These are phyloP conservation scores for Gonapodya prolifera DNA, from an alignment of 192 early-diverging fungal species.

Conservation along the genomic window DNA sequence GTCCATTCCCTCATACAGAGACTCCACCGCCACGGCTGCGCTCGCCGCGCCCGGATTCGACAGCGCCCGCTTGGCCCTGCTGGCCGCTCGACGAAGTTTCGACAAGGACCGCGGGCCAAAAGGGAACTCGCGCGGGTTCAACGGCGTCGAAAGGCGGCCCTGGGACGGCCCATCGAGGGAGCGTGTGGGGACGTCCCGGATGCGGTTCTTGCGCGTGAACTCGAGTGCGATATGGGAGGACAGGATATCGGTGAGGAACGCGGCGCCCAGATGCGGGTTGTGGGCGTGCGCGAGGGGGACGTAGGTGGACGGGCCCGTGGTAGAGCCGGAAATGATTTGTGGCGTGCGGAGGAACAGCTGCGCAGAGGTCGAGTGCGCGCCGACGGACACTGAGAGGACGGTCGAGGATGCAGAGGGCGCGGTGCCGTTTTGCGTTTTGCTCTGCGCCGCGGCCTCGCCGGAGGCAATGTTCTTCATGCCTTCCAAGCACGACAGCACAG, in stretches of 20 bases:
- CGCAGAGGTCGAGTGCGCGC: neutral
- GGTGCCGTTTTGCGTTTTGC: neutral
- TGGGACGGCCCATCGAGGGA: neutral
- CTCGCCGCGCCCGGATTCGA: neutral
- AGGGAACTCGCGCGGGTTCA: neutral
- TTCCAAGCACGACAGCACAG: neutral
- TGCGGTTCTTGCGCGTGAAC: conserved; percentile 1
- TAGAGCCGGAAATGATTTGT: neutral
- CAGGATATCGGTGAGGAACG: neutral
- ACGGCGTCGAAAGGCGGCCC: neutral
- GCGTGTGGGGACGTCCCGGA: neutral
- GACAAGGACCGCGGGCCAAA: neutral
- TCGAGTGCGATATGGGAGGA: neutral
- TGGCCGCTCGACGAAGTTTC: neutral
- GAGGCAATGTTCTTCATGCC: neutral
- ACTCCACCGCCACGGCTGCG: neutral
- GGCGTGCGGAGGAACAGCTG: neutral
- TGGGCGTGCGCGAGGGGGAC: neutral
- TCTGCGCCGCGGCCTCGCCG: neutral
- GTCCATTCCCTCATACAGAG: conserved; percentile 2
- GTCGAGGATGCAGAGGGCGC: neutral
- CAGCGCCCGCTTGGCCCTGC: neutral
- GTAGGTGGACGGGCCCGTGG: neutral
- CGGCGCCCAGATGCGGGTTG: neutral
- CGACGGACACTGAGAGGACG: neutral